These are phyloP conservation scores for Gaeumannomyces sp. DNA, from an alignment of 2,329 filamentous ascomycete genomes.

Conservation along the genomic window DNA sequence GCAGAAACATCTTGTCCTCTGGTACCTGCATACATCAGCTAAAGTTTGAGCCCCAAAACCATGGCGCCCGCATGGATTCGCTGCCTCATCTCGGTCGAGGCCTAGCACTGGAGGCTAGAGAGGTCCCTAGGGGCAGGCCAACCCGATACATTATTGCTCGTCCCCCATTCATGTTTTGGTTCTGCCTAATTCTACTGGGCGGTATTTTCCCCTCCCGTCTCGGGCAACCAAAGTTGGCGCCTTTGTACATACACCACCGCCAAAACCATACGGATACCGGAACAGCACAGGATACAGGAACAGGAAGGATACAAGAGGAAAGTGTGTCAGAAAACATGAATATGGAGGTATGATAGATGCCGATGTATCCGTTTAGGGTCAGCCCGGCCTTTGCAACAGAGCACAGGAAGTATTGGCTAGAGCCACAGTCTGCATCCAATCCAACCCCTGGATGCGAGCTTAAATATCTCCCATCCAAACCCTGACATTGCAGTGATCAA, in stretches of 20 bases:
- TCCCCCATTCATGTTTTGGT: too few relatives aligned
- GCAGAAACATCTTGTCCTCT: too few relatives aligned
- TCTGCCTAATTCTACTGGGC: too few relatives aligned
- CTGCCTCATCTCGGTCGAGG: background rate
- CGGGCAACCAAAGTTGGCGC: too few relatives aligned
- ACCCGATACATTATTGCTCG: too few relatives aligned
- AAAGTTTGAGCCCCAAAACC: background rate
- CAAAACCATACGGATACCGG: too few relatives aligned
- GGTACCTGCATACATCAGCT: background rate
- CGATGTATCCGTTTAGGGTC: background rate
- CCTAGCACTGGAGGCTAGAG: background rate
- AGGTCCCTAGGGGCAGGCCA: background rate
- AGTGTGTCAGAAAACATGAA: background rate
- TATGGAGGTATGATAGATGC: background rate
- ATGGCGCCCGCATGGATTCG: background rate
- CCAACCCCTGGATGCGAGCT: background rate
- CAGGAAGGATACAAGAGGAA: too few relatives aligned
- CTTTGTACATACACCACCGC: too few relatives aligned
- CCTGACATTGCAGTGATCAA: background rate
- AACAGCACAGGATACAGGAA: too few relatives aligned
- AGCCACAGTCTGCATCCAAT: background rate
- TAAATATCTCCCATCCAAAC: background rate
- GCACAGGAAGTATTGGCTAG: too few relatives aligned
- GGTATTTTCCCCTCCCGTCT: too few relatives aligned
- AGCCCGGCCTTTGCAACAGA: too few relatives aligned